Evolutionary conservation across 2,329 filamentous ascomycete species (phyloP).

Genomic region (Arthrobotrys conoides): DNA sequence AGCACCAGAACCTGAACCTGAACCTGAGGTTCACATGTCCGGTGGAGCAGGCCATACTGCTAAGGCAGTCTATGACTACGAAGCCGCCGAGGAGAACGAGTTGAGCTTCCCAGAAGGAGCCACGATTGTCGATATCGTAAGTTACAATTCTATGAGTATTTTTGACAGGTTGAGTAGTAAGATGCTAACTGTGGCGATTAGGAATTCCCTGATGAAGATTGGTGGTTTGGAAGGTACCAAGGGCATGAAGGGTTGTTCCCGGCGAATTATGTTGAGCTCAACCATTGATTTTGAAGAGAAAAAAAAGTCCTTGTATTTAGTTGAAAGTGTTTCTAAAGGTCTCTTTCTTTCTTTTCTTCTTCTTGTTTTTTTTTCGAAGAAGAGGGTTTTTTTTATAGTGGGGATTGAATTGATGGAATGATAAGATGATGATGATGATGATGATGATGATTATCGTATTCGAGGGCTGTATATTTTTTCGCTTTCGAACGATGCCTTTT

Average conservation of each 20-base stretch:
- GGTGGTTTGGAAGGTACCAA: constrained; percentile 93
- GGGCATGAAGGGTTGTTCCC: constrained; percentile 88
- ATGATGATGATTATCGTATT: neutral
- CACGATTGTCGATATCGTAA: constrained; percentile 81
- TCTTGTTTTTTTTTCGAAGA: neutral
- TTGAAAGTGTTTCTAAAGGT: neutral
- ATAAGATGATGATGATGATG: too few species aligned
- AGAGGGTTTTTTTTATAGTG: neutral
- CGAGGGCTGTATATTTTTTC: neutral
- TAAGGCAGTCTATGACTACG: constrained; percentile 92
- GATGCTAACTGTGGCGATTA: constrained; percentile 65
- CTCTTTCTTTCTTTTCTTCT: neutral
- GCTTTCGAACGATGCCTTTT: constrained; percentile 2
- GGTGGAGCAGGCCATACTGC: constrained; percentile 75
- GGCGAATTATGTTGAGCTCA: constrained; percentile 77
- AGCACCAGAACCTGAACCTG: constrained; percentile 62
- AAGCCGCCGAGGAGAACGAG: constrained; percentile 93
- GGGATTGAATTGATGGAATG: neutral
- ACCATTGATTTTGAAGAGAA: constrained; percentile 65
- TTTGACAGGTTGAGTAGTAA: neutral
- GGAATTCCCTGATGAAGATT: constrained; percentile 98
- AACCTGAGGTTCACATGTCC: constrained; percentile 66
- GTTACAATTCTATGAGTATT: constrained; percentile 65
- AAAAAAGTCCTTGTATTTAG: constrained; percentile 13
- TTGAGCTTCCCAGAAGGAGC: constrained; percentile 90